Conservation (phyloP, 768 basidiomycete species). For the Rhizopogon rudus region DNA sequence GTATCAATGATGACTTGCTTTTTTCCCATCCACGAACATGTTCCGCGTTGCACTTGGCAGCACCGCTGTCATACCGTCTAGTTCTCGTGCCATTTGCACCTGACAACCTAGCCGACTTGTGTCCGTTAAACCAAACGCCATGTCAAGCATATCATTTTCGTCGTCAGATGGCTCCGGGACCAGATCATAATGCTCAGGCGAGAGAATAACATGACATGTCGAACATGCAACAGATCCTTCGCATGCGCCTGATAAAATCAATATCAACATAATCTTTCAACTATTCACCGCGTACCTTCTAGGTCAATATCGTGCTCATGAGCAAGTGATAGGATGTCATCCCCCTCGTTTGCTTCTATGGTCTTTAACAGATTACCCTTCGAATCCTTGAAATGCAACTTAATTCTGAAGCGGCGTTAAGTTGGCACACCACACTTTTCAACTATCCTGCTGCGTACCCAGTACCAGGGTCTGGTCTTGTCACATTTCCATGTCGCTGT, state of each 20-base stretch:
- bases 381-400: constrained; percentile 84
- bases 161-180: constrained; percentile 95
- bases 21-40: constrained; percentile 90
- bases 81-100: constrained; percentile 68
- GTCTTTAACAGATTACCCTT: constrained; percentile 83
- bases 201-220: constrained; percentile 91
- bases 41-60: constrained; percentile 92
- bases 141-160: constrained; percentile 98
- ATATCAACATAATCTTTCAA: background rate
- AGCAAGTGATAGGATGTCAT: constrained; percentile 85
- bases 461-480: constrained; percentile 62
- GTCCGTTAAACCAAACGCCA: constrained; percentile 95
- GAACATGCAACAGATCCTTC: constrained; percentile 97
- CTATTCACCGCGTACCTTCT: constrained; percentile 60
- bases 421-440: background rate
- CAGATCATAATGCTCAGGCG: constrained; percentile 75
- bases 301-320: constrained; percentile 96
- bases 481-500: constrained; percentile 45
- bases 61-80: constrained; percentile 82
- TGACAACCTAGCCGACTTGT: constrained; percentile 83
- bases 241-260: constrained; percentile 69
- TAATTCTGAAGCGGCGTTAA: constrained; percentile 52
- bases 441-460: constrained; percentile 40
- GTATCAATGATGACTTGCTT: constrained; percentile 41
- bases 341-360: constrained; percentile 90